Evolutionary conservation across 306 rosid genomes (phyloP).

Genomic region (Rosa chinensis): DNA sequence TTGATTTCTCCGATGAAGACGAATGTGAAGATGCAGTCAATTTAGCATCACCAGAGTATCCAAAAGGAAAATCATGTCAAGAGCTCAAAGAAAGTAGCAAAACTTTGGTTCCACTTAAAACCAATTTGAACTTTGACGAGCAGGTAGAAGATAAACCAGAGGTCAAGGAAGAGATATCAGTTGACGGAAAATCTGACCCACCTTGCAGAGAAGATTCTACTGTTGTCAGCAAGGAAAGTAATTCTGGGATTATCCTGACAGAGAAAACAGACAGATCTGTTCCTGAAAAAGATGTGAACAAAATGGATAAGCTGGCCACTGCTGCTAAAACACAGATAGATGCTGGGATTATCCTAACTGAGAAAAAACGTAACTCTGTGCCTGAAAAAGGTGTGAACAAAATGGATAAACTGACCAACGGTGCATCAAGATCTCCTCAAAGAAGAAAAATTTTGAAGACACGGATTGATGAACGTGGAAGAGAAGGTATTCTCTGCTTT

Average conservation of each 20-base stretch:
- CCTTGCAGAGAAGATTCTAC: slow-evolving; percentile 45
- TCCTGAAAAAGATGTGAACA: slow-evolving; percentile 43
- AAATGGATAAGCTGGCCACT: slow-evolving; percentile 42
- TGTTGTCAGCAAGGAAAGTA: slow-evolving; percentile 37
- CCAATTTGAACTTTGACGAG: slow-evolving; percentile 39
- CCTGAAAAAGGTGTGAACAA: no score
- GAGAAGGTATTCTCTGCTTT: no score
- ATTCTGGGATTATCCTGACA: slow-evolving; percentile 34
- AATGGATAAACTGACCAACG: no score
- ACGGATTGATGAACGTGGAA: no score
- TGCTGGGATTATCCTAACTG: no score
- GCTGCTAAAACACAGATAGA: slow-evolving; percentile 36
- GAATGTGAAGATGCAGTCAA: no score
- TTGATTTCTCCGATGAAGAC: no score
- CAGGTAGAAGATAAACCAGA: slow-evolving; percentile 40
- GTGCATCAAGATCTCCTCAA: no score
- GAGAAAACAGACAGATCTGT: slow-evolving; percentile 39
- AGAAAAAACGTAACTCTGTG: no score
- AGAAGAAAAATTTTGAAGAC: no score
- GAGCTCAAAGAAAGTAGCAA: slow-evolving; percentile 47
- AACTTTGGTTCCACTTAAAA: slow-evolving; percentile 37
- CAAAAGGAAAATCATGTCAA: slow-evolving; percentile 36
- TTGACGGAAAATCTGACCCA: slow-evolving; percentile 35
- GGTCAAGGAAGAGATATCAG: slow-evolving; percentile 47
- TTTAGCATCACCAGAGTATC: slow-evolving; percentile 69